A percentile compares a stretch with the other conserved stretches of the same genome.
These are phyloP conservation scores for Penicillium manginii DNA, from an alignment of 495 filamentous ascomycete genomes.

Conservation along the genomic window DNA sequence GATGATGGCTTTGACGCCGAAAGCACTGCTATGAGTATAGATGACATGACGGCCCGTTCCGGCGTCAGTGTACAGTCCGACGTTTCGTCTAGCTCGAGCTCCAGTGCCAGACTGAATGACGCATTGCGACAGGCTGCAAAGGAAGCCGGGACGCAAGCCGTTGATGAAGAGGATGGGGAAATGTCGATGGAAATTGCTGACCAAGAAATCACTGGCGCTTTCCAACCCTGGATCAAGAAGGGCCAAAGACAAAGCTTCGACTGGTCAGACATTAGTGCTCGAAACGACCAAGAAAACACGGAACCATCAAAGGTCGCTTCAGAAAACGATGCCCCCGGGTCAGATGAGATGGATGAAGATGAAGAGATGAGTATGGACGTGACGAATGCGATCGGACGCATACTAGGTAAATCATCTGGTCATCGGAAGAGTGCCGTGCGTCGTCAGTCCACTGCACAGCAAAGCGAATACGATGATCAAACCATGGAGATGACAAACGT, in stretches of 20 bases:
- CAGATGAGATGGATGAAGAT: constrained; percentile 42
- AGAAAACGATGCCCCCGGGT: constrained; percentile 2
- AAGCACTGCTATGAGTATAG: constrained; percentile 74
- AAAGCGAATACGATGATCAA: constrained; percentile 57
- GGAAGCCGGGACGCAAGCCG: constrained; percentile 66
- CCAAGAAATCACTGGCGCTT: constrained; percentile 77
- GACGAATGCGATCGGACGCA: constrained; percentile 80
- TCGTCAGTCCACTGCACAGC: constrained; percentile 43
- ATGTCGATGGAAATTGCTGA: constrained; percentile 76
- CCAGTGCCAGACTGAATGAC: constrained; percentile 72
- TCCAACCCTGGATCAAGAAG: constrained; percentile 69
- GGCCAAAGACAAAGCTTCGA: constrained; percentile 49
- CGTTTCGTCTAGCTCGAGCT: constrained; percentile 61
- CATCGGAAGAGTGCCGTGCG: constrained; percentile 37
- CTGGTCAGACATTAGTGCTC: constrained; percentile 51
- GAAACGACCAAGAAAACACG: constrained; percentile 65
- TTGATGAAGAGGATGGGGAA: constrained; percentile 62
- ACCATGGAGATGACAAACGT: constrained; percentile 82
- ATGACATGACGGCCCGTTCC: constrained; percentile 72
- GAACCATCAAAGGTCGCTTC: constrained; percentile 51
- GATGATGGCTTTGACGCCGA: constrained; percentile 68
- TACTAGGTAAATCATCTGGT: constrained; percentile 57
- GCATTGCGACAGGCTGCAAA: constrained; percentile 75
- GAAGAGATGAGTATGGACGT: constrained; percentile 87
- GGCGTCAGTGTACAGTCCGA: constrained; percentile 57